These are phyloP conservation scores for Monilinia vaccinii-corymbosi DNA, from an alignment of 2,329 filamentous ascomycete species.

Conservation along the genomic window DNA sequence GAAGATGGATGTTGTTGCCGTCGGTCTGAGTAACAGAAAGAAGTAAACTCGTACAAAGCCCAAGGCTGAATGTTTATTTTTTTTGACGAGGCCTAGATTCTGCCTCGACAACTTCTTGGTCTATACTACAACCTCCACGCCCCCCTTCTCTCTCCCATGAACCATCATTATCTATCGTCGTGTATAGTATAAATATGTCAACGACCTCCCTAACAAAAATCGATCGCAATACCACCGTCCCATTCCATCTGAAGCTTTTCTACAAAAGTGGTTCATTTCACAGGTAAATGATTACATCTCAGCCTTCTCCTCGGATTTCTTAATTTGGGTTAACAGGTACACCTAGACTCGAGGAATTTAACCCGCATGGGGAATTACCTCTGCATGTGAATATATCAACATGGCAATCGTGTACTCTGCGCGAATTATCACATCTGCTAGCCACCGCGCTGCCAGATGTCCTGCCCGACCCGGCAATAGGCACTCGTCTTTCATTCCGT, in stretches of 20 bases:
- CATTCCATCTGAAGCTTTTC: constrained; percentile 80
- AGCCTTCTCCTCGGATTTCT: constrained; percentile 14
- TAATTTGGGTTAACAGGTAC: neutral
- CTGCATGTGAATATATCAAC: constrained; percentile 74
- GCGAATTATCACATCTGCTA: constrained; percentile 72
- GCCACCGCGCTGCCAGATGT: constrained; percentile 57
- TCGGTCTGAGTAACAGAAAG: neutral
- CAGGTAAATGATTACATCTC: constrained; percentile 44
- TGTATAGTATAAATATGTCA: constrained; percentile 25
- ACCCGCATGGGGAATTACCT: constrained; percentile 44
- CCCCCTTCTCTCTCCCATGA: neutral
- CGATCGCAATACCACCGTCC: constrained; percentile 63
- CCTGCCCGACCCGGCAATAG: constrained; percentile 65
- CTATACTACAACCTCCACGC: constrained; percentile 10
- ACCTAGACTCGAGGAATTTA: constrained; percentile 62
- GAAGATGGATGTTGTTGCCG: neutral
- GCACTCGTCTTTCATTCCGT: constrained; percentile 80
- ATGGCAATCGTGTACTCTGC: constrained; percentile 71
- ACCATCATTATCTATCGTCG: neutral
- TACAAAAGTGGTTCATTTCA: constrained; percentile 69
- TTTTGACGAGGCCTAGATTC: constrained; percentile 10
- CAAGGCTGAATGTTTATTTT: constrained; percentile 11
- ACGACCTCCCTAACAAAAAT: constrained; percentile 32
- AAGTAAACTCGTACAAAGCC: neutral
- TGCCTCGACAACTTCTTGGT: constrained; percentile 12